Percentiles rank a stretch among this genome's conserved stretches.
Evolutionary conservation across 169 alveolate species (phyloP).

Genomic region (Hepatocystis sp.): DNA sequence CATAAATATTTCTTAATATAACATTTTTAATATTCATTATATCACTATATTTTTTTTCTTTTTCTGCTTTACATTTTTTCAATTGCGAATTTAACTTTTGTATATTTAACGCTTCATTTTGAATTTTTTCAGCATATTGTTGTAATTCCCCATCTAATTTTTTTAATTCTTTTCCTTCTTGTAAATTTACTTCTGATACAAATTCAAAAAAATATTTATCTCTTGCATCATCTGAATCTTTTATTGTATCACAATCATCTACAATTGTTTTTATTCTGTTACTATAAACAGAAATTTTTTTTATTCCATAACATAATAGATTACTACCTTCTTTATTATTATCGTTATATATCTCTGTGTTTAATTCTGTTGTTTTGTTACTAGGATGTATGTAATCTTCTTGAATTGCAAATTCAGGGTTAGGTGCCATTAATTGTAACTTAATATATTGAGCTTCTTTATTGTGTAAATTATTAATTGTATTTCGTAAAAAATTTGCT

Average conservation of each 20-base stretch:
- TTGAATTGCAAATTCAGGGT: constrained; percentile 82
- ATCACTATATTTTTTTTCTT: constrained; percentile 64
- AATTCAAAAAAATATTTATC: constrained; percentile 91
- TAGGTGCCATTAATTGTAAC: constrained; percentile 80
- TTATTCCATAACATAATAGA: constrained; percentile 90
- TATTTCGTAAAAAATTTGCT: constrained; percentile 78
- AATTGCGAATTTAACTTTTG: constrained; percentile 54
- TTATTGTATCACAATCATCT: constrained; percentile 89
- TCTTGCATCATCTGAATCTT: constrained; percentile 89
- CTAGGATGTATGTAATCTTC: no score
- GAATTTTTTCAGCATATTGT: constrained; percentile 70
- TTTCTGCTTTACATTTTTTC: constrained; percentile 54
- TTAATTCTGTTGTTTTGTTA: no score
- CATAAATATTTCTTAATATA: constrained; percentile 27
- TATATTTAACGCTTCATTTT: constrained; percentile 61
- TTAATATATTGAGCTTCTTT: constrained; percentile 81
- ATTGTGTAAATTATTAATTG: constrained; percentile 79
- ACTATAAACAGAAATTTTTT: constrained; percentile 84
- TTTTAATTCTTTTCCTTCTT: constrained; percentile 80
- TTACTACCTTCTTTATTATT: no score
- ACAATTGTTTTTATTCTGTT: constrained; percentile 91
- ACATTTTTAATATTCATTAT: constrained; percentile 55
- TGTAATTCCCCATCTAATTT: constrained; percentile 44
- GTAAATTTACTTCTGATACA: constrained; percentile 87
- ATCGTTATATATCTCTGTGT: no score